Percentiles rank a stretch among this genome's conserved stretches.
Evolutionary conservation across 2,329 filamentous ascomycete genomes (phyloP).

Genomic region (Canariomyces notabilis): DNA sequence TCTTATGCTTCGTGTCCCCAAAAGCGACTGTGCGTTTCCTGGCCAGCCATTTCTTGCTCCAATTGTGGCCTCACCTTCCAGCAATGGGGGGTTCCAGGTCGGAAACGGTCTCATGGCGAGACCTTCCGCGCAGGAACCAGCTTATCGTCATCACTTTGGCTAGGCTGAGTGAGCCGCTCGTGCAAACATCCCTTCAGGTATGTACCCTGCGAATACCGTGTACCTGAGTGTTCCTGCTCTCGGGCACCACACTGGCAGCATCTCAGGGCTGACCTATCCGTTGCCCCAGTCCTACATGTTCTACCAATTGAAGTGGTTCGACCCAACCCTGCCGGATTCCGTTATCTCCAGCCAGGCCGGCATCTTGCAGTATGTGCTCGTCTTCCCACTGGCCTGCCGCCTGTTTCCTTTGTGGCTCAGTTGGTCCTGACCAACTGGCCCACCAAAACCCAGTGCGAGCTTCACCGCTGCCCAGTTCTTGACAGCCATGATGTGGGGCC

Average conservation of each 20-base stretch:
- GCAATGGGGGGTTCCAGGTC: no score
- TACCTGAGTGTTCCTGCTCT: no score
- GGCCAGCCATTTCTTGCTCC: no score
- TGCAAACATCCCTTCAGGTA: constrained; percentile 65
- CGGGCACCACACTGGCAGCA: no score
- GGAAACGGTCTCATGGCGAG: constrained; percentile 59
- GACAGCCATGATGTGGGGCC: constrained; percentile 78
- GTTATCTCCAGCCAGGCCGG: constrained; percentile 74
- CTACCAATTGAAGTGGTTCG: constrained; percentile 80
- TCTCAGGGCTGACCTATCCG: no score
- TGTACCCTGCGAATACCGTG: neutral
- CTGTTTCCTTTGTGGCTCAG: neutral
- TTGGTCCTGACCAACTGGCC: no score
- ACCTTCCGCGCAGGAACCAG: constrained; percentile 72
- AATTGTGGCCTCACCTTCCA: no score
- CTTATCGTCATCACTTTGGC: constrained; percentile 72
- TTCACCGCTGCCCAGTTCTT: constrained; percentile 80
- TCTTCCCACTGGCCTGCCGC: neutral
- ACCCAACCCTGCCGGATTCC: constrained; percentile 48
- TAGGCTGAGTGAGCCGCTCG: constrained; percentile 74
- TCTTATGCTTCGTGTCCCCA: no score
- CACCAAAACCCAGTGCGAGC: constrained; percentile 54
- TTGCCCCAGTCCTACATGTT: constrained; percentile 70
- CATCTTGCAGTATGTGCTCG: constrained; percentile 52
- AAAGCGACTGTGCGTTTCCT: no score